Evolutionary conservation across 2,329 filamentous ascomycete genomes (phyloP), one percentile per base, ranked within the genome.

Genomic region (Thelonectria olida): DNA sequence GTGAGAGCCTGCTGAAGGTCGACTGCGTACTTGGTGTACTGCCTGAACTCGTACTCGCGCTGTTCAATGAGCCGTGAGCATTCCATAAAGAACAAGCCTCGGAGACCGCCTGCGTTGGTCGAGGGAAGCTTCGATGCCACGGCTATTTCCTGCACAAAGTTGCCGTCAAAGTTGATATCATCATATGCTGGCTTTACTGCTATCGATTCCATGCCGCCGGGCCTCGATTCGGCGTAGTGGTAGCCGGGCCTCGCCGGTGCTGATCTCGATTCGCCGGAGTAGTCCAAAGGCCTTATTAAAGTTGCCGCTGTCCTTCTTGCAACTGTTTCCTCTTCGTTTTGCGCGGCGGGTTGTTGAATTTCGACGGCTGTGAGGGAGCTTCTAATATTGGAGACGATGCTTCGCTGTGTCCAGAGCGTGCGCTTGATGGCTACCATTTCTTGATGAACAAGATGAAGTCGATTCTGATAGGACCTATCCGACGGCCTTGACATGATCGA

Each of bases 381-480:
- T 31, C 63, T 62, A 48, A 79, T 66, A 17, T 65, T 65, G 20
- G 65, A 61, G 17, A 79, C 69, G 3, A 79, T 71, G 4, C 50
- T 61, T 36, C 64, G 68, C 56, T 81, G 79, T 22, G 70, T 73
- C 20, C 56, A 63, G 23, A 81, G 62, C 2, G 75, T 78, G 23
- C 74, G 71, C 39, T 71, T 74, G 22, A 82, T 73, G 17, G 79
- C 74, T 19, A 69, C 67, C 27, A 82, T 69, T 61, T 83, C 80
- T 55, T 82, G 77, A 17, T 76, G 74, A 1, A 81, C 72, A 13
- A 80, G 72, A 36, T 76, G 75, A 50, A 83, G 72, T 15, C 74
- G 73, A 50, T 79, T 76, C 56, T 82, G 77, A 38, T 79, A 78
- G 2, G 76, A 76, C 19, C 79, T 75, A 39, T 81, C 76, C 2